A percentile compares a stretch with the other conserved stretches of the same genome.
Conservation (phyloP, 2,329 filamentous ascomycete species). For the Mollisiaceae sp. region DNA sequence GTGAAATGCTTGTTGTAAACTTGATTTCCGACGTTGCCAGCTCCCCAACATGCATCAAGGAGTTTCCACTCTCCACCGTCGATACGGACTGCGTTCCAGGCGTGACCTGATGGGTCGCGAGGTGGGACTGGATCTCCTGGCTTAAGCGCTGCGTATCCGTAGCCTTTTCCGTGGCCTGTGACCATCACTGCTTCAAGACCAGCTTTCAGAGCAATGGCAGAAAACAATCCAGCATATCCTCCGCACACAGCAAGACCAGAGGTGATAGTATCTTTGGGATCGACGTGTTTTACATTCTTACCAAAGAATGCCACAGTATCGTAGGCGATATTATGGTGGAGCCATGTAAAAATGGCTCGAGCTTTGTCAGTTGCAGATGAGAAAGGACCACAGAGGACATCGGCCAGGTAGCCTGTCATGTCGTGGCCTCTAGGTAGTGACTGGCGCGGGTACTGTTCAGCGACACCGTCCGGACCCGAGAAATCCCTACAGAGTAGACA, state of each 20-base stretch:
- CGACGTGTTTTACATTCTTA: constrained; percentile 67
- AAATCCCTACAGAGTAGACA: constrained; percentile 91
- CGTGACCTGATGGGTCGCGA: constrained; percentile 69
- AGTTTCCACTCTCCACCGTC: constrained; percentile 91
- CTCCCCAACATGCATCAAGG: constrained; percentile 91
- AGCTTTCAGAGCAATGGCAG: constrained; percentile 76
- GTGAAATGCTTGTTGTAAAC: constrained; percentile 72
- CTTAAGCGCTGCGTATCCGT: constrained; percentile 67
- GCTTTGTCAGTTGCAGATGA: constrained; percentile 87
- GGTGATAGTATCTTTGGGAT: constrained; percentile 74
- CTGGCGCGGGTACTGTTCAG: constrained; percentile 74
- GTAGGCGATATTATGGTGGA: constrained; percentile 91
- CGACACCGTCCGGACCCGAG: constrained; percentile 78
- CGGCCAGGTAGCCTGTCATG: constrained; percentile 76
- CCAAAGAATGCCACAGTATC: constrained; percentile 81
- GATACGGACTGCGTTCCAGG: constrained; percentile 92
- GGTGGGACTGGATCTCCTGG: constrained; percentile 70
- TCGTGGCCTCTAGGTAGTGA: constrained; percentile 66
- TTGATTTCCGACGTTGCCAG: constrained; percentile 66
- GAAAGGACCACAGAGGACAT: constrained; percentile 79
- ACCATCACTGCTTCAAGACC: constrained; percentile 80
- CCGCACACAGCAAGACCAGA: constrained; percentile 87
- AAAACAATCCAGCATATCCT: constrained; percentile 86
- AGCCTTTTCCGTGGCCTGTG: constrained; percentile 85
- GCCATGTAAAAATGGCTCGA: constrained; percentile 90